Evolutionary conservation across 352 stramenopile genomes (phyloP).

Genomic region (Globisporangium takayamanum): DNA sequence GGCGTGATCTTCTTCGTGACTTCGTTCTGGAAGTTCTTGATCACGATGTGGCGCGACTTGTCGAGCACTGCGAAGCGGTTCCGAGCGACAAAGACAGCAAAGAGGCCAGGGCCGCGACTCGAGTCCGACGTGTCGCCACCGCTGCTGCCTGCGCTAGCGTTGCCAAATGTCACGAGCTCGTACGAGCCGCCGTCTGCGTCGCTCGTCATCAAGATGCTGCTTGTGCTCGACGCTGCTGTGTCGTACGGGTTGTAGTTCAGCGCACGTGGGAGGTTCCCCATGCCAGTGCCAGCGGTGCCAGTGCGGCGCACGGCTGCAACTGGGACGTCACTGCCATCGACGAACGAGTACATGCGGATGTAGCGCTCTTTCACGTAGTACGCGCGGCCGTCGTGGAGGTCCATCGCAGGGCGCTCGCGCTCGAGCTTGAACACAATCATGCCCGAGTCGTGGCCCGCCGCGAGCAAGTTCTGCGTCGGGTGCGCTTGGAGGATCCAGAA

Average conservation of each 20-base stretch:
- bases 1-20: conserved; percentile 96
- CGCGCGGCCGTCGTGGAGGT: conserved; percentile 72
- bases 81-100: conserved; percentile 95
- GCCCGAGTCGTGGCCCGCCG: conserved; percentile 98
- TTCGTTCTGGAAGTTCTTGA: conserved; percentile 99
- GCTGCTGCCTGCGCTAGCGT: conserved; percentile 41
- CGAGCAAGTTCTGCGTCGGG: conserved; percentile 96
- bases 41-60: conserved; percentile 94
- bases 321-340: conserved; percentile 68
- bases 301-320: conserved; percentile 67
- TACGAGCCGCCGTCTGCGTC: conserved; percentile 97
- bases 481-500: conserved; percentile 98
- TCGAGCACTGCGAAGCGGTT: conserved; percentile 98
- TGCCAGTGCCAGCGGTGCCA: conserved; percentile 62
- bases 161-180: conserved; percentile 94
- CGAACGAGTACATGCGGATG: conserved; percentile 95
- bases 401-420: conserved; percentile 94
- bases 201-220: conserved; percentile 93
- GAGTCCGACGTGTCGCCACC: conserved; percentile 88
- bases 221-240: conserved; percentile 73
- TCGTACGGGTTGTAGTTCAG: conserved; percentile 97
- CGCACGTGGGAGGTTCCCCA: conserved; percentile 91
- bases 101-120: conserved; percentile 91
- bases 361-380: conserved; percentile 99
- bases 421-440: conserved; percentile 99